Base-by-base conservation (phyloP, 441 rosid genomes). In the Cnidoscolus chayamansa region DNA sequence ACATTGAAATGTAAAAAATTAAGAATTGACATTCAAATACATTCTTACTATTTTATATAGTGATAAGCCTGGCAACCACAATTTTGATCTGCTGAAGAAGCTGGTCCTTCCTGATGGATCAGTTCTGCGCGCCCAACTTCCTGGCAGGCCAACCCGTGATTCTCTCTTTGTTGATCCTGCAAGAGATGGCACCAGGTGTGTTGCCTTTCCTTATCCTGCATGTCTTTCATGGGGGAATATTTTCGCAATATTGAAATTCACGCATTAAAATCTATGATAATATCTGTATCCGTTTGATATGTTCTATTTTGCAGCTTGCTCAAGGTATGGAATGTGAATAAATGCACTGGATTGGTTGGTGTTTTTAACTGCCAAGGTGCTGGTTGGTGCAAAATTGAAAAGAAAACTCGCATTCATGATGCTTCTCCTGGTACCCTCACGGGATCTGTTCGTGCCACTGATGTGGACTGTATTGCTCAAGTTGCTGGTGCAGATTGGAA, bases 341-440 rank as follows among this genome's bases (percentile, higher is more conserved):
- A 88, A 80, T 85, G 81, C 65, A 80, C 90, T 17, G 98, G 98
- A 20, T 85, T 91, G 55, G 94, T 91, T 11, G 98, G 98, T 65
- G 91, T 89, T 4, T 94, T 91, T 8, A 91, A 93, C 83, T 93
- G 98, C 80, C 98, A 93, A 83, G 98, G 97, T 63, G 98, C 96
- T 75, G 98, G 96, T 71, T 93, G 98, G 98, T 89, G 98, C 87
- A 91, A 84, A 83, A 72, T 86, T 8, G 68, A 73, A 8, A 93
- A 93, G 89, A 91, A 86, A 79, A 87, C 92, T 60, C 86, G 85
- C 47, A 88, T 93, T 73, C 98, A 93, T 78, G 90, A 93, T 72
- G 70, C 84, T 67, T 84, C 96, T 63, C 97, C 98, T 35, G 90
- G 97, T 47, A 89, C 96, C 64, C 94, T 93, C 60, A 79, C 94